Conservation (phyloP, 345 rosid species). For the Aquilaria malaccensis region DNA sequence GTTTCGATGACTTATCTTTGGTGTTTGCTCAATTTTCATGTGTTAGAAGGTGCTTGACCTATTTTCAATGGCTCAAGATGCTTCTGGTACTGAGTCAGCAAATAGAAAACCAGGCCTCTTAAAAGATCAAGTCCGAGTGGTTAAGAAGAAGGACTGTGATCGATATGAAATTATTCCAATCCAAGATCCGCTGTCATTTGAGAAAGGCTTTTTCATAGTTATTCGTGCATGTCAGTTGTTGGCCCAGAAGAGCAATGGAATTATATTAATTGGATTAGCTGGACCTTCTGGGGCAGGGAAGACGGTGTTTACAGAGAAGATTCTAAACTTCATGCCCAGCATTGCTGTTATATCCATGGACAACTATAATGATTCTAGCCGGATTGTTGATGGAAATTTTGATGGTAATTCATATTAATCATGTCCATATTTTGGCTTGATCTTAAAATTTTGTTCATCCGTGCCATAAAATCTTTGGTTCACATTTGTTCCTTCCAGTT, state of each 20-base stretch:
- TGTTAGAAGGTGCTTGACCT: not conserved
- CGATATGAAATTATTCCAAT: conserved; percentile 72
- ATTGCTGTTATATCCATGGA: conserved; percentile 92
- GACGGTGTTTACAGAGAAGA: conserved; percentile 90
- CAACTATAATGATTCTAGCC: conserved; percentile 85
- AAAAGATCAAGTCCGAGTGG: conserved; percentile 76
- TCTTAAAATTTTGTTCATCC: not conserved
- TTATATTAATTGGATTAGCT: conserved; percentile 78
- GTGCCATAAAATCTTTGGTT: too few relatives aligned
- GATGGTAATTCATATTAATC: conserved; percentile 48
- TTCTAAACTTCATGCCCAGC: conserved; percentile 76
- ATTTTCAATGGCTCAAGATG: conserved; percentile 44
- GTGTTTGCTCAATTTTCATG: too few relatives aligned
- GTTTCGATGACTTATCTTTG: too few relatives aligned
- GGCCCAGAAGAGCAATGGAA: conserved; percentile 83
- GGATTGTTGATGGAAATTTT: conserved; percentile 91
- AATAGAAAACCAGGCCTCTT: conserved; percentile 60
- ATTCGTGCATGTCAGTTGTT: conserved; percentile 90
- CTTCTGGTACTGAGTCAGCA: conserved; percentile 46
- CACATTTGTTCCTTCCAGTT: too few relatives aligned
- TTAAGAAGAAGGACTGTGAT: conserved; percentile 63
- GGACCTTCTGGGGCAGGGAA: conserved; percentile 99
- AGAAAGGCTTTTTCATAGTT: conserved; percentile 86
- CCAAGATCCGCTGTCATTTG: conserved; percentile 68
- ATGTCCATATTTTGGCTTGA: not conserved